A percentile compares a stretch with the other conserved stretches of the same genome.
Conservation (phyloP, 352 stramenopile species). For the Pythium brachiatum region DNA sequence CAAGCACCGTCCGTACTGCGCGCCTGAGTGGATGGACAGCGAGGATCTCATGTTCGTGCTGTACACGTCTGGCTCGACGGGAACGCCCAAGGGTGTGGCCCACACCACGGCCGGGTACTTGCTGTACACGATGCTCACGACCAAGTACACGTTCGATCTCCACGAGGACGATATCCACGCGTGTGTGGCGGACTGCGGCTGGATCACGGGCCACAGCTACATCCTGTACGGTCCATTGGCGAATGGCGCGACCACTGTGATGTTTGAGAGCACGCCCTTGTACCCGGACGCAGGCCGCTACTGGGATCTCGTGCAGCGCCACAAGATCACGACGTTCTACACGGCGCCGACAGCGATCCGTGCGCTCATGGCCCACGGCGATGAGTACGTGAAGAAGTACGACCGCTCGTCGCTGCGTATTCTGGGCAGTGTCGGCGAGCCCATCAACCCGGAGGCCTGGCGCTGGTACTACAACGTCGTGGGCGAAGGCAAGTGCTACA, state of each 20-base stretch:
- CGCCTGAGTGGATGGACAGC: constrained; percentile 94
- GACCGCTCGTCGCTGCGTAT: constrained; percentile 93
- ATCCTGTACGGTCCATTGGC: constrained; percentile 97
- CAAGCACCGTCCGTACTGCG: constrained; percentile 92
- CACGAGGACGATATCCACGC: constrained; percentile 92
- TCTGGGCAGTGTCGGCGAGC: constrained; percentile 97
- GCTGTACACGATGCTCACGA: constrained; percentile 93
- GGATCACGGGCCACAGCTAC: constrained; percentile 97
- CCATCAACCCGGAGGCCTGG: constrained; percentile 96
- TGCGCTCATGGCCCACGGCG: constrained; percentile 96
- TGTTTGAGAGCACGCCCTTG: constrained; percentile 98
- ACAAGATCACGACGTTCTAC: constrained; percentile 97
- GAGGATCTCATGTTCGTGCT: constrained; percentile 97
- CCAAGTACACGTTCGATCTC: constrained; percentile 93
- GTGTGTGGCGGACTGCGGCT: constrained; percentile 95
- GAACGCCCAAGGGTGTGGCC: constrained; percentile 94
- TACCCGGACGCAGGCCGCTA: constrained; percentile 95
- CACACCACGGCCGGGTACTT: constrained; percentile 96
- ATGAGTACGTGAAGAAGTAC: constrained; percentile 93
- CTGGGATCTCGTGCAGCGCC: constrained; percentile 95
- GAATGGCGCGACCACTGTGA: constrained; percentile 96
- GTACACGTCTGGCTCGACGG: constrained; percentile 97
- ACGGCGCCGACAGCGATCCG: constrained; percentile 95
- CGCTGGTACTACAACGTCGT: constrained; percentile 94
- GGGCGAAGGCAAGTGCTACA: constrained; percentile 79